phyloP scores from a whole-genome alignment of 2,329 filamentous ascomycete genomes.

The Aspergillus transmontanensis region DNA sequence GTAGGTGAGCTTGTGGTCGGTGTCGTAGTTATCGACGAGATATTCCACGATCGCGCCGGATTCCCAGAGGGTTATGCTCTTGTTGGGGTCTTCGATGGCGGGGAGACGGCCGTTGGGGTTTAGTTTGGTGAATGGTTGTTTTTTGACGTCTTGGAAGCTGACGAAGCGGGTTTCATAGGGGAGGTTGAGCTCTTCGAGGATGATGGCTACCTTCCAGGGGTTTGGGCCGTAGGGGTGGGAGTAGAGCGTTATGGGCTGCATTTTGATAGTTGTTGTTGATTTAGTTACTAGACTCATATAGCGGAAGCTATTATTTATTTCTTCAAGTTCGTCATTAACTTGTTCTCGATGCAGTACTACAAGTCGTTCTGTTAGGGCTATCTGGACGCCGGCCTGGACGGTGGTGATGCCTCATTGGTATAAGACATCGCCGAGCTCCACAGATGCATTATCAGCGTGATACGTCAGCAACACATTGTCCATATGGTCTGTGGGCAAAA shows the following conservation, averaged over 20 bases:
- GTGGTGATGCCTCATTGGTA: background rate
- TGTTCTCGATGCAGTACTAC: background rate
- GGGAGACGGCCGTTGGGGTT: slow-evolving; percentile 34
- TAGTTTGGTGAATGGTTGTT: slow-evolving; percentile 18
- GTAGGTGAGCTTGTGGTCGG: slow-evolving; percentile 36
- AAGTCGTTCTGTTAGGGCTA: background rate
- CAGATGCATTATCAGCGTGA: background rate
- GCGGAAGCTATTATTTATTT: background rate
- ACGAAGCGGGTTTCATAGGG: slow-evolving; percentile 26
- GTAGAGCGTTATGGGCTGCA: background rate
- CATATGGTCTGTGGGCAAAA: background rate
- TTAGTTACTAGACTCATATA: too few species aligned
- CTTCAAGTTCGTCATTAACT: background rate
- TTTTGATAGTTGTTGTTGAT: background rate
- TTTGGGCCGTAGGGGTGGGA: slow-evolving; percentile 19
- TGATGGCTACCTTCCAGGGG: slow-evolving; percentile 31
- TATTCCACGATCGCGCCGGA: slow-evolving; percentile 48
- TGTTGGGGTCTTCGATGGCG: slow-evolving; percentile 35
- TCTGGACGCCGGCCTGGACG: background rate
- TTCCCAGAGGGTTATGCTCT: slow-evolving; percentile 42
- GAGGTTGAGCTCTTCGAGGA: slow-evolving; percentile 30
- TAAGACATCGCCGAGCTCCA: background rate
- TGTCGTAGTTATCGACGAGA: slow-evolving; percentile 47
- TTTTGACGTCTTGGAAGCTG: slow-evolving; percentile 27
- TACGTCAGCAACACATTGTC: background rate